phyloP scores from a whole-genome alignment of 208 protist species.

The Wallacemonas sp. region DNA sequence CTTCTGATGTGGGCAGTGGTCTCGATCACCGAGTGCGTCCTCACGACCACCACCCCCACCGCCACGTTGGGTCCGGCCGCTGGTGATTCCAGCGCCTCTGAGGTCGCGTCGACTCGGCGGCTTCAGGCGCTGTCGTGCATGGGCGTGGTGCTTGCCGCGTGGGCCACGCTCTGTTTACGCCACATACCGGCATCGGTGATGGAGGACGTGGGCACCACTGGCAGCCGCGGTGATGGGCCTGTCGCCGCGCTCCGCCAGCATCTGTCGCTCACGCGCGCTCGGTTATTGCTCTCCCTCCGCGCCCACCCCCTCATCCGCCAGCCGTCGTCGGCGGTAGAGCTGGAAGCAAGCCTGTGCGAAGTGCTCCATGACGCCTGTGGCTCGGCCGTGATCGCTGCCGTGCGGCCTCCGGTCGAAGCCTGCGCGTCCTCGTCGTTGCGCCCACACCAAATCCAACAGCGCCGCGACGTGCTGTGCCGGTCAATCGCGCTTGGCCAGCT shows the following conservation, averaged over 20 bases:
- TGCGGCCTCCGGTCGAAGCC: no score
- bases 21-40: conserved; percentile 20
- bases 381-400: no score
- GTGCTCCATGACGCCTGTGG: background rate
- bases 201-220: no score
- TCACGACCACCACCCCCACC: no score
- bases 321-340: background rate
- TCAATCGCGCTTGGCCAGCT: background rate
- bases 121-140: background rate
- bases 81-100: no score
- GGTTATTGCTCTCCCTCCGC: background rate
- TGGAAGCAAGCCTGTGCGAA: background rate
- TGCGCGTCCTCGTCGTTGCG: no score
- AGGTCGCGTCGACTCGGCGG: no score
- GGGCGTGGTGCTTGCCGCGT: background rate
- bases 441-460: no score
- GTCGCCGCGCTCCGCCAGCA: background rate
- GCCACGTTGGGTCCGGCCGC: no score
- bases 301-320: background rate
- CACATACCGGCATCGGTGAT: background rate
- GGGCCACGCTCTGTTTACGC: background rate
- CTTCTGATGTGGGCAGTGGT: conserved; percentile 27
- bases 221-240: no score
- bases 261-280: background rate
- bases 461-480: no score